A percentile compares a stretch with the other conserved stretches of the same genome.
phyloP scores from a whole-genome alignment of 352 stramenopile genomes.

The Globisporangium okanoganense region DNA sequence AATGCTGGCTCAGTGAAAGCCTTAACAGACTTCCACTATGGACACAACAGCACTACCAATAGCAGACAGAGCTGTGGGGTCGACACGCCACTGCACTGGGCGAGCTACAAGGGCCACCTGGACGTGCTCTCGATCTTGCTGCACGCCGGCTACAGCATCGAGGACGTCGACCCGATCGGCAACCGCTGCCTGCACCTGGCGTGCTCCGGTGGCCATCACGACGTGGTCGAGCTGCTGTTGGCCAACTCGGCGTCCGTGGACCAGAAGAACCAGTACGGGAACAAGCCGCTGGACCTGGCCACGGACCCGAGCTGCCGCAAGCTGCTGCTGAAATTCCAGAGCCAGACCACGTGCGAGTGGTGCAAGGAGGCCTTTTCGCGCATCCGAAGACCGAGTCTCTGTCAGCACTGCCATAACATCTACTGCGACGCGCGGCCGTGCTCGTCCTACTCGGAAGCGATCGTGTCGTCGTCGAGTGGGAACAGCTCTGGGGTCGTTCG shows the following conservation, averaged over 20 bases:
- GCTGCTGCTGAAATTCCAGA: conserved; percentile 57
- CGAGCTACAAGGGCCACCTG: conserved; percentile 77
- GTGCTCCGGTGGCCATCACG: conserved; percentile 57
- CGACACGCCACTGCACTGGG: conserved; percentile 84
- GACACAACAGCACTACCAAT: background rate
- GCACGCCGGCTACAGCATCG: conserved; percentile 57
- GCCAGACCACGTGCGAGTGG: conserved; percentile 60
- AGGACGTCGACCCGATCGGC: conserved; percentile 62
- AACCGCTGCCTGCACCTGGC: conserved; percentile 76
- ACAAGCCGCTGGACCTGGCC: conserved; percentile 64
- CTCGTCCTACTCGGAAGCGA: conserved; percentile 43
- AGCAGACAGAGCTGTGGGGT: conserved; percentile 24
- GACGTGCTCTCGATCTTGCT: conserved; percentile 67
- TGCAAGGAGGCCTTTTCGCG: conserved; percentile 74
- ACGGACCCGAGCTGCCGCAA: conserved; percentile 58
- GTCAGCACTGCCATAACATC: conserved; percentile 76
- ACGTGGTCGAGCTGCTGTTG: conserved; percentile 69
- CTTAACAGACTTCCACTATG: background rate
- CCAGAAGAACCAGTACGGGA: conserved; percentile 71
- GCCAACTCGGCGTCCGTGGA: conserved; percentile 56
- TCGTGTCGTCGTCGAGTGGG: background rate
- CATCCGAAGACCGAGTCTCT: conserved; percentile 64
- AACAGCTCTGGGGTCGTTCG: conserved; percentile 2
- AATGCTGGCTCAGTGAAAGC: background rate
- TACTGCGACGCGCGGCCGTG: conserved; percentile 79